phyloP scores from a whole-genome alignment of 2,329 filamentous ascomycete genomes.

The Fusarium papillatum region DNA sequence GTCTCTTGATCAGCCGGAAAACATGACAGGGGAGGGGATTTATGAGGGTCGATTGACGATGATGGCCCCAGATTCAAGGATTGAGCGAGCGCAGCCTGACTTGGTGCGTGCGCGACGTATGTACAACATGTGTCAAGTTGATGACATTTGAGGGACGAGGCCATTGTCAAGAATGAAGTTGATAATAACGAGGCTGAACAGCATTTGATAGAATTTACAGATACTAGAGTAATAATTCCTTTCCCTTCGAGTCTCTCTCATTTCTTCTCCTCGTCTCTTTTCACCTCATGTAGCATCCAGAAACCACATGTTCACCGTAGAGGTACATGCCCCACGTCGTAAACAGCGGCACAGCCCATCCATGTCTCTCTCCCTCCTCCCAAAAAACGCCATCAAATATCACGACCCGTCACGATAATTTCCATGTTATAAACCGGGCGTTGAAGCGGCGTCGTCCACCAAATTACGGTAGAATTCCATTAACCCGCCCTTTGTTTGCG shows the following conservation, averaged over 20 bases:
- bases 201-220: neutral
- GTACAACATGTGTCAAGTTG: slow-evolving; percentile 1
- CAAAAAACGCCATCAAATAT: slow-evolving; percentile 6
- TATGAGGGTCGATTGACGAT: slow-evolving; percentile 31
- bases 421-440: slow-evolving; percentile 9
- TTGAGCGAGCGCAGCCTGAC: neutral
- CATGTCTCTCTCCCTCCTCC: neutral
- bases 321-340: neutral
- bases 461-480: slow-evolving; percentile 2
- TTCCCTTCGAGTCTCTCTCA: neutral
- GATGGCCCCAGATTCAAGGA: slow-evolving; percentile 20
- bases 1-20: slow-evolving; percentile 8
- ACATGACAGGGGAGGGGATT: neutral
- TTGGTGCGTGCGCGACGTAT: neutral
- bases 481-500: neutral
- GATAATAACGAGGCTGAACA: neutral
- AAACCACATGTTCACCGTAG: neutral
- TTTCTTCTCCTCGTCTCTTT: neutral
- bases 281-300: neutral
- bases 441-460: slow-evolving; percentile 2
- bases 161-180: neutral
- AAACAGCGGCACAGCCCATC: slow-evolving; percentile 3
- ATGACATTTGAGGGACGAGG: neutral
- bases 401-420: slow-evolving; percentile 2
- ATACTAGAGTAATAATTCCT: neutral